Percentiles rank a stretch among this genome's conserved stretches.
These are phyloP conservation scores for Trichoderma gracile DNA, from an alignment of 2,329 filamentous ascomycete species.

Conservation along the genomic window DNA sequence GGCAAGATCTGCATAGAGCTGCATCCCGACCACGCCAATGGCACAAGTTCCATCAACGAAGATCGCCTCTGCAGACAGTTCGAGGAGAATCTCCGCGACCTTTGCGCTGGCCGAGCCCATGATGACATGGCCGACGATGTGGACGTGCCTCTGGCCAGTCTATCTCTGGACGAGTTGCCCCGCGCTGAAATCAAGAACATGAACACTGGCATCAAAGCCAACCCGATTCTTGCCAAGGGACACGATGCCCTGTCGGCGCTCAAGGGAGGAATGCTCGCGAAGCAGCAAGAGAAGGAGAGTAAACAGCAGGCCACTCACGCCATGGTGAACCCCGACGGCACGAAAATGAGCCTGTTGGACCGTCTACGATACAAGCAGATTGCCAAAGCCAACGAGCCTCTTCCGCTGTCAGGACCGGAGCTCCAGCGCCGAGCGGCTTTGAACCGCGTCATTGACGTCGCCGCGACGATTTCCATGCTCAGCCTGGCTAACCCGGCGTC, in stretches of 20 bases:
- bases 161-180: slow-evolving; percentile 53
- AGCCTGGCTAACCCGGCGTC: slow-evolving; percentile 52
- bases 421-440: slow-evolving; percentile 64
- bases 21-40: slow-evolving; percentile 36
- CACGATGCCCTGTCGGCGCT: slow-evolving; percentile 69
- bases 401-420: slow-evolving; percentile 58
- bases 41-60: slow-evolving; percentile 48
- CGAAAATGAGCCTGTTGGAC: slow-evolving; percentile 70
- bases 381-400: slow-evolving; percentile 55
- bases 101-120: slow-evolving; percentile 44
- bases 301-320: slow-evolving; percentile 39
- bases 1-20: slow-evolving; percentile 62
- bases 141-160: slow-evolving; percentile 51
- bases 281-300: slow-evolving; percentile 49
- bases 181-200: slow-evolving; percentile 40
- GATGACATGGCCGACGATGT: slow-evolving; percentile 38
- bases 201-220: slow-evolving; percentile 44
- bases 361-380: slow-evolving; percentile 72
- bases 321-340: slow-evolving; percentile 46
- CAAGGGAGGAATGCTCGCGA: slow-evolving; percentile 59
- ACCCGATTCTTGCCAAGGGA: slow-evolving; percentile 63
- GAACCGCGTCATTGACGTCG: slow-evolving; percentile 67
- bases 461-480: slow-evolving; percentile 67
- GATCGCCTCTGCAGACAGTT: slow-evolving; percentile 57
- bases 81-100: slow-evolving; percentile 49